Percentiles rank a stretch among this genome's conserved stretches.
phyloP scores from a whole-genome alignment of 495 filamentous ascomycete genomes.

The Lasiosphaeria miniovina region DNA sequence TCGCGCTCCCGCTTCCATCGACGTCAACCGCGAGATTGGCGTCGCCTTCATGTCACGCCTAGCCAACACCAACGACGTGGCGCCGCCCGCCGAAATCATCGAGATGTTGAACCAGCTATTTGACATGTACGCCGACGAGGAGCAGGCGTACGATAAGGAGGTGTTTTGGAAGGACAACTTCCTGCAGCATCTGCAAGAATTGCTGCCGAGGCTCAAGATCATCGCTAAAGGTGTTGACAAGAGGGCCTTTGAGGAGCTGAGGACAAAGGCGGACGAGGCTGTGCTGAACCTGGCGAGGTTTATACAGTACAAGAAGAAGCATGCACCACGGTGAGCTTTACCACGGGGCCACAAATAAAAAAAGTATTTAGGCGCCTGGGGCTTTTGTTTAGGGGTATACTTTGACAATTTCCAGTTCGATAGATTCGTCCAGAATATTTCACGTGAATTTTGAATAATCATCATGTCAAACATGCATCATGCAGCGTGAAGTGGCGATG shows the following conservation, averaged over 20 bases:
- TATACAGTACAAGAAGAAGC: slow-evolving; percentile 58
- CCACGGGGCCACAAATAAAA: not conserved
- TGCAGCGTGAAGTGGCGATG: not conserved
- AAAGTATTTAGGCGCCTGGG: not conserved
- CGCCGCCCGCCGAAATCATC: slow-evolving; percentile 48
- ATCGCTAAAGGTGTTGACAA: slow-evolving; percentile 57
- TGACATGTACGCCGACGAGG: slow-evolving; percentile 60
- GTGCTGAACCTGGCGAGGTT: slow-evolving; percentile 55
- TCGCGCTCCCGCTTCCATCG: slow-evolving; percentile 40
- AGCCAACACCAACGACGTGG: slow-evolving; percentile 30
- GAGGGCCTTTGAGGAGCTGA: slow-evolving; percentile 48
- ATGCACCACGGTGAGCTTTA: slow-evolving; percentile 22
- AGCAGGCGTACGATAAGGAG: slow-evolving; percentile 50
- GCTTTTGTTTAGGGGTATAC: not conserved
- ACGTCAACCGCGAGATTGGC: slow-evolving; percentile 54
- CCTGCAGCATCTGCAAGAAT: slow-evolving; percentile 52
- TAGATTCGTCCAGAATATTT: too few relatives aligned
- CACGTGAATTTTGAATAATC: too few relatives aligned
- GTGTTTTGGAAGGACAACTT: slow-evolving; percentile 62
- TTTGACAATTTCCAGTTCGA: too few relatives aligned
- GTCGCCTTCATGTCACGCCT: slow-evolving; percentile 56
- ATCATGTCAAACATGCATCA: not conserved
- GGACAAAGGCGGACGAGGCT: slow-evolving; percentile 54
- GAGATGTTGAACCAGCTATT: slow-evolving; percentile 60
- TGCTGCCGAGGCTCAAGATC: slow-evolving; percentile 46